A percentile compares a stretch with the other conserved stretches of the same genome.
Evolutionary conservation across 2,329 filamentous ascomycete genomes (phyloP).

Genomic region (Nemania diffusa): DNA sequence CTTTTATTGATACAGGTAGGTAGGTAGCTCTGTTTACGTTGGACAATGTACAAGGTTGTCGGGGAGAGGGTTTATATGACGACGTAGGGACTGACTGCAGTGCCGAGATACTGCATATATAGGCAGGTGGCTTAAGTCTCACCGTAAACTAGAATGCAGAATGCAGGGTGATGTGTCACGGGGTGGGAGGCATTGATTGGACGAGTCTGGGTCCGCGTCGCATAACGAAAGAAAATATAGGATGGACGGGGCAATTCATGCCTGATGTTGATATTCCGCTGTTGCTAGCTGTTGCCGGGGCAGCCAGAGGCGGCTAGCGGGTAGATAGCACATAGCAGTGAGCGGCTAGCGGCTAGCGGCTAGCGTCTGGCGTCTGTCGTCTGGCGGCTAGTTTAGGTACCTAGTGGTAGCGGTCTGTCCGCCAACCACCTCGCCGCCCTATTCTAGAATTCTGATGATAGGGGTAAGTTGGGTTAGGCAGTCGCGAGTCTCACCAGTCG

Average conservation of each 20-base stretch:
- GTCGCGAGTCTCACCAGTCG: too few species aligned
- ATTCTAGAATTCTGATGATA: not conserved
- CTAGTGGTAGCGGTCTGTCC: conserved; percentile 19
- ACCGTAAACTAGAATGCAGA: conserved; percentile 22
- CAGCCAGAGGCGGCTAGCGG: conserved; percentile 37
- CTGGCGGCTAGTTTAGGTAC: too few species aligned
- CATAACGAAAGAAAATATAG: conserved; percentile 33
- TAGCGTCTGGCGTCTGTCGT: too few species aligned
- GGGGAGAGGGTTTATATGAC: conserved; percentile 25
- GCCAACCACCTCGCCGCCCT: conserved; percentile 15
- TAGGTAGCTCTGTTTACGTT: conserved; percentile 26
- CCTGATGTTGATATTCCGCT: conserved; percentile 41
- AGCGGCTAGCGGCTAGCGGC: not conserved
- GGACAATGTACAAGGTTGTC: conserved; percentile 24
- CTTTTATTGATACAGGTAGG: conserved; percentile 19
- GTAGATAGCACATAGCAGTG: too few species aligned
- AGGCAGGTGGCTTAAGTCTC: conserved; percentile 19
- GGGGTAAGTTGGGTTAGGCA: too few species aligned
- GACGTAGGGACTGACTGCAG: not conserved
- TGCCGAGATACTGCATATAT: not conserved
- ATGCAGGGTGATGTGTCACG: conserved; percentile 45
- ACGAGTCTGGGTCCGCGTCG: conserved; percentile 29
- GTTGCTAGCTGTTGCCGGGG: conserved; percentile 44
- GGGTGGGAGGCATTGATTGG: conserved; percentile 34
- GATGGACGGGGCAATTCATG: conserved; percentile 35